Percentiles rank a stretch among this genome's conserved stretches.
These are phyloP conservation scores for Gentiana straminea DNA, from an alignment of 257 asterid species.

Conservation along the genomic window DNA sequence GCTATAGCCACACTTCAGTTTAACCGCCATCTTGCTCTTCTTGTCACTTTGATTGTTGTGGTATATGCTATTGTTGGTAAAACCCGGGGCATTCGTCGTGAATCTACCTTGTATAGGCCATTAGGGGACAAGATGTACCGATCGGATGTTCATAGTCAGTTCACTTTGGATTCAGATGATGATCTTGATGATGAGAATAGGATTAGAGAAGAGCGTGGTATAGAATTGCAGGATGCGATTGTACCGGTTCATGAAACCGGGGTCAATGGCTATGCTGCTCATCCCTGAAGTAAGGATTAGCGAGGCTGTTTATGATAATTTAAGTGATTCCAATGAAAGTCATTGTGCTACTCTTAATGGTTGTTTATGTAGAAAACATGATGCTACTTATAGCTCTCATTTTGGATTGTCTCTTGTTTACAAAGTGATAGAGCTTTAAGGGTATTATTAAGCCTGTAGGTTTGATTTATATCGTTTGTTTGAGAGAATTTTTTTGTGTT, in stretches of 20 bases:
- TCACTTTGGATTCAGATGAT: constrained; percentile 70
- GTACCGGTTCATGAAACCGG: constrained; percentile 24
- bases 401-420: too few relatives aligned
- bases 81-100: constrained; percentile 35
- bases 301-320: too few relatives aligned
- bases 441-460: too few relatives aligned
- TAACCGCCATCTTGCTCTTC: constrained; percentile 80
- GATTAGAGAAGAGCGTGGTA: constrained; percentile 37
- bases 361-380: too few relatives aligned
- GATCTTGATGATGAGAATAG: constrained; percentile 34
- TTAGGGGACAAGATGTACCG: constrained; percentile 46
- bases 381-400: too few relatives aligned
- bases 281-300: constrained; percentile 28
- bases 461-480: constrained; percentile 3
- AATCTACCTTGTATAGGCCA: constrained; percentile 47
- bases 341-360: too few relatives aligned
- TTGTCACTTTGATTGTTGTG: constrained; percentile 35
- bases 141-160: constrained; percentile 31
- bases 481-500: constrained; percentile 2
- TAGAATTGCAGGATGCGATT: constrained; percentile 50
- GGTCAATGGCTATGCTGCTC: constrained; percentile 47
- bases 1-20: constrained; percentile 85
- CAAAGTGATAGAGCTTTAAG: not conserved
- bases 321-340: too few relatives aligned
- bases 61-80: constrained; percentile 49